Conservation (phyloP, 2,329 filamentous ascomycete genomes). For the Sporothrix protearum region DNA sequence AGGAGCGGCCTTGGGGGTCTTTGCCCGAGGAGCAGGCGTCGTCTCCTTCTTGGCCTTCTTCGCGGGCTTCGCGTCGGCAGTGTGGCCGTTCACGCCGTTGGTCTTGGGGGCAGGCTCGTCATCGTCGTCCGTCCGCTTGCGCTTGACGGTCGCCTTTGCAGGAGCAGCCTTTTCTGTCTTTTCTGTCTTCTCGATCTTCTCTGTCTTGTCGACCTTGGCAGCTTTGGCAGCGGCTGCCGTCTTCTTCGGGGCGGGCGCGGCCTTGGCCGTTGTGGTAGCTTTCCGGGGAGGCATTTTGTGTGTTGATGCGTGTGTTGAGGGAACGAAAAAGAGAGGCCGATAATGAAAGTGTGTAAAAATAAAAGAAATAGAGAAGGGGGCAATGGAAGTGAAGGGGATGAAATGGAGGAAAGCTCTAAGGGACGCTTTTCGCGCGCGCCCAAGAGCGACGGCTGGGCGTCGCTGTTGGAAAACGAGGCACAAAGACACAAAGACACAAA, state of each 20-base stretch:
- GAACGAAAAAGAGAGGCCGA: not conserved
- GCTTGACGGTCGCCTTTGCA: slow-evolving; percentile 16
- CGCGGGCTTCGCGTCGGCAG: slow-evolving; percentile 29
- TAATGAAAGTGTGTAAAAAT: not conserved
- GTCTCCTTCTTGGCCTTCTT: slow-evolving; percentile 30
- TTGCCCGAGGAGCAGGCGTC: slow-evolving; percentile 18
- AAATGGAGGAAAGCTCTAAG: slow-evolving; percentile 5
- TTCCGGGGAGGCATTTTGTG: slow-evolving; percentile 26
- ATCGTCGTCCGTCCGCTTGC: slow-evolving; percentile 23
- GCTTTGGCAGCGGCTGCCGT: not conserved
- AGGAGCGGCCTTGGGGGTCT: slow-evolving; percentile 9
- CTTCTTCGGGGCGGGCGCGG: slow-evolving; percentile 31
- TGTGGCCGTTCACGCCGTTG: slow-evolving; percentile 21
- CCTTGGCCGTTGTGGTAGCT: slow-evolving; percentile 19
- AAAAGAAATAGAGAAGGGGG: not conserved
- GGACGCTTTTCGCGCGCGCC: slow-evolving; percentile 14
- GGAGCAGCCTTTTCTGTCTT: slow-evolving; percentile 28
- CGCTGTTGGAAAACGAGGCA: not conserved
- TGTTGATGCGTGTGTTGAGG: not conserved
- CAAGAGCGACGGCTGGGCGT: not conserved
- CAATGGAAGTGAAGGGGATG: slow-evolving; percentile 2
- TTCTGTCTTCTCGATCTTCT: slow-evolving; percentile 21
- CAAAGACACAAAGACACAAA: slow-evolving; percentile 5
- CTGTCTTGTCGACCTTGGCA: not conserved
- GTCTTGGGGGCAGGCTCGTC: slow-evolving; percentile 25